Conservation (phyloP, 805 yeast genomes). For the Starmerella davenportii region DNA sequence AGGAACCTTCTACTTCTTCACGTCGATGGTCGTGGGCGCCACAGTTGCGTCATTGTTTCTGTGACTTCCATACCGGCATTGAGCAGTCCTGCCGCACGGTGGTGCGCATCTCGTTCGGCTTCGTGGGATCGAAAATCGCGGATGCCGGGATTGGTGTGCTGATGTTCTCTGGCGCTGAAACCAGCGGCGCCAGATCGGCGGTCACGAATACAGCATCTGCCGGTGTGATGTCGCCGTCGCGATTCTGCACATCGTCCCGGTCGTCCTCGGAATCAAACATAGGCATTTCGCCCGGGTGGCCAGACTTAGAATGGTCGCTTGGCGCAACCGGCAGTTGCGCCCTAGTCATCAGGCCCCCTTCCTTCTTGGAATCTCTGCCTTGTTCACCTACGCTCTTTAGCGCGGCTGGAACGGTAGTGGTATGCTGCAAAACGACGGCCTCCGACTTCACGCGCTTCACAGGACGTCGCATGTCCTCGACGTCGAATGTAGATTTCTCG, state of each 20-base stretch:
- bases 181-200: constrained; percentile 8
- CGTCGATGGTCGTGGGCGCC: constrained; percentile 11
- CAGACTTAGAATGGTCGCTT: too few species aligned
- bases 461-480: constrained; percentile 15
- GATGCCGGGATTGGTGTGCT: constrained; percentile 6
- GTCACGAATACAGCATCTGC: constrained; percentile 10
- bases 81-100: constrained; percentile 10
- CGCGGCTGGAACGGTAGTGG: not conserved
- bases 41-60: constrained; percentile 8
- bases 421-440: not conserved
- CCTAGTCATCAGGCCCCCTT: not conserved
- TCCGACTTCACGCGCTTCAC: constrained; percentile 2
- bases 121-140: constrained; percentile 7
- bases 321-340: not conserved
- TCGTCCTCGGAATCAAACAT: constrained; percentile 1
- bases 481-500: constrained; percentile 10
- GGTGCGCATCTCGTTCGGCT: constrained; percentile 3
- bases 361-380: not conserved
- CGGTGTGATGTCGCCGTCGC: not conserved
- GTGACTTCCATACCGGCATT: constrained; percentile 2
- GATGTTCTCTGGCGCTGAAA: constrained; percentile 1
- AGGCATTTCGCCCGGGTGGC: too few species aligned
- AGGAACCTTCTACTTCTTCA: constrained; percentile 6
- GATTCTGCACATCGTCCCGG: not conserved
- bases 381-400: not conserved